Conservation (phyloP, 306 rosid species). For the Hippophae tibetana region DNA sequence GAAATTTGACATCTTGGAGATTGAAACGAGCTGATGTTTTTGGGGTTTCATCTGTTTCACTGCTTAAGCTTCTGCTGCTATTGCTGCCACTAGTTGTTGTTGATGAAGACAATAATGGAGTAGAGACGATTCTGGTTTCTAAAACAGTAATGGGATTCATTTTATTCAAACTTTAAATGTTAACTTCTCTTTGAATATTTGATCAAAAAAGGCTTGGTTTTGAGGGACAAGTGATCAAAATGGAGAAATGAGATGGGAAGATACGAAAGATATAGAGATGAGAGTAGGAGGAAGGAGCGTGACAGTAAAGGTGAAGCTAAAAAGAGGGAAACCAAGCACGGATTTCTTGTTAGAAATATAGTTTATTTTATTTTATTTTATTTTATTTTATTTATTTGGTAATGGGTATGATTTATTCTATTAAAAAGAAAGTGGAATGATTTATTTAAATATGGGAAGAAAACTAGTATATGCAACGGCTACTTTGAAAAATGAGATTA, state of each 20-base stretch:
- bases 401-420: no score
- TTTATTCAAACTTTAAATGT: neutral
- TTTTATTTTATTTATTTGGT: no score
- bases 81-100: constrained; percentile 16
- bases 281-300: constrained; percentile 12
- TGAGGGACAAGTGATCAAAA: no score
- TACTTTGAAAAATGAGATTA: constrained; percentile 31
- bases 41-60: constrained; percentile 45
- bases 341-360: constrained; percentile 35
- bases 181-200: neutral
- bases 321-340: neutral
- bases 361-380: neutral
- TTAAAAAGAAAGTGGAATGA: neutral
- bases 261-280: neutral
- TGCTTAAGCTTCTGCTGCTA: constrained; percentile 14
- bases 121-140: constrained; percentile 23
- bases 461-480: constrained; percentile 40
- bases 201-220: no score
- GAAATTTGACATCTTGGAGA: constrained; percentile 12
- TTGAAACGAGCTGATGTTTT: constrained; percentile 21
- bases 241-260: neutral
- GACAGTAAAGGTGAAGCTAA: constrained; percentile 13
- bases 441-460: constrained; percentile 13
- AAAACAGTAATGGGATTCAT: constrained; percentile 17
- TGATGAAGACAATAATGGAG: constrained; percentile 34